Evolutionary conservation across 371 early-diverging fungal species (phyloP).

Genomic region (Mucor lusitanicus): DNA sequence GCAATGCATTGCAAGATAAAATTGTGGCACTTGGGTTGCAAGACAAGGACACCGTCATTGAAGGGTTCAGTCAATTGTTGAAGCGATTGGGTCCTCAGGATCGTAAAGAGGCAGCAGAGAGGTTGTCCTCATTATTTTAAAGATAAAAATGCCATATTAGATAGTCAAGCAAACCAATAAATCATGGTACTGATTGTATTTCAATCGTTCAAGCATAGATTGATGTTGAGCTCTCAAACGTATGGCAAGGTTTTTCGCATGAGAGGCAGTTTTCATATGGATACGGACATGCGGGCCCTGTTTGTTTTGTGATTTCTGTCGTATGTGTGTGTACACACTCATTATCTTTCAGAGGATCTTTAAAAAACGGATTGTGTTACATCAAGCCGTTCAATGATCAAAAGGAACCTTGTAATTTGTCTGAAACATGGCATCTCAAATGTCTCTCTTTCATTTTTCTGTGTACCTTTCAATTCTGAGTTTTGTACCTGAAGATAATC

Average conservation of each 20-base stretch:
- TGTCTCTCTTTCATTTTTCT: background rate
- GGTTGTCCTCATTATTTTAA: background rate
- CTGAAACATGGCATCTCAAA: background rate
- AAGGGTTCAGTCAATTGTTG: conserved; percentile 8
- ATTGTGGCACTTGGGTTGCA: conserved; percentile 5
- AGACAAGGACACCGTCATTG: conserved; percentile 2
- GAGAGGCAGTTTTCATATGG: too few species aligned
- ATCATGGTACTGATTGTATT: background rate
- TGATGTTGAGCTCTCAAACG: too few species aligned
- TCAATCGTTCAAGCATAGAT: too few species aligned
- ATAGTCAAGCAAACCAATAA: background rate
- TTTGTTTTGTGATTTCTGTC: background rate
- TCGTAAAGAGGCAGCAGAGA: background rate
- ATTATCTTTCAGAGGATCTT: background rate
- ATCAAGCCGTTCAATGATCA: background rate
- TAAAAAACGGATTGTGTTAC: background rate
- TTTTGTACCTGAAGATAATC: background rate
- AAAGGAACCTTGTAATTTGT: background rate
- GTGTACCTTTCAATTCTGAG: background rate
- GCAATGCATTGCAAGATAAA: background rate
- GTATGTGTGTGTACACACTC: too few species aligned
- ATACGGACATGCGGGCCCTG: background rate
- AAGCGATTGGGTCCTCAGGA: background rate
- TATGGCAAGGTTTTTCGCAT: too few species aligned
- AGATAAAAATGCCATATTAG: background rate